Conservation (phyloP, 1,284 basidiomycete genomes). For the Prillingera fragicola region DNA sequence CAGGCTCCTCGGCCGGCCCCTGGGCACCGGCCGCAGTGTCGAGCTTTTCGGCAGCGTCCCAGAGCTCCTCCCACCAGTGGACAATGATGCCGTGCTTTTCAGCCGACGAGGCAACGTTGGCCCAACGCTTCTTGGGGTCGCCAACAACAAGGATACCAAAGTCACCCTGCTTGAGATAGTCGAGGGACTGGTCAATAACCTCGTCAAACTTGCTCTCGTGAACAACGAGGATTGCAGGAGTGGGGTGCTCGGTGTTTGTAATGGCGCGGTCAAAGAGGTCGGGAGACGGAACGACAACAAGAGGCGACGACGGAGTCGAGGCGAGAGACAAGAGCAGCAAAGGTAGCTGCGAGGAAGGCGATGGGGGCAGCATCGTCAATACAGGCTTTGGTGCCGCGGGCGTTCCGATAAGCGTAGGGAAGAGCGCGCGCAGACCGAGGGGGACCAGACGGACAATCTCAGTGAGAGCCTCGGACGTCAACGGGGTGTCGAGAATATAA, state of each 20-base stretch:
- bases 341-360: constrained; percentile 30
- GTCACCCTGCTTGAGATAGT: too few relatives aligned
- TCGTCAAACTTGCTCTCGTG: constrained; percentile 25
- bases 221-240: constrained; percentile 32
- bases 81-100: constrained; percentile 22
- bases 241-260: constrained; percentile 20
- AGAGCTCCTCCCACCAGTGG: constrained; percentile 41
- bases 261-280: constrained; percentile 22
- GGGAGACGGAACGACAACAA: constrained; percentile 31
- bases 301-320: constrained; percentile 22
- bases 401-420: constrained; percentile 21
- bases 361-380: constrained; percentile 33
- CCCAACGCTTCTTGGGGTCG: constrained; percentile 19
- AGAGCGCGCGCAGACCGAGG: constrained; percentile 33
- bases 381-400: constrained; percentile 22
- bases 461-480: constrained; percentile 28
- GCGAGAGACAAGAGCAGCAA: constrained; percentile 37
- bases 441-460: constrained; percentile 36
- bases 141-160: constrained; percentile 32
- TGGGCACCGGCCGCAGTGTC: neutral
- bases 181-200: constrained; percentile 27
- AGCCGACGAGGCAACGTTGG: neutral
- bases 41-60: constrained; percentile 37
- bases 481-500: constrained; percentile 36
- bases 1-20: neutral